Evolutionary conservation across 2,329 filamentous ascomycete genomes (phyloP).

Genomic region (Ramularia endophylla): DNA sequence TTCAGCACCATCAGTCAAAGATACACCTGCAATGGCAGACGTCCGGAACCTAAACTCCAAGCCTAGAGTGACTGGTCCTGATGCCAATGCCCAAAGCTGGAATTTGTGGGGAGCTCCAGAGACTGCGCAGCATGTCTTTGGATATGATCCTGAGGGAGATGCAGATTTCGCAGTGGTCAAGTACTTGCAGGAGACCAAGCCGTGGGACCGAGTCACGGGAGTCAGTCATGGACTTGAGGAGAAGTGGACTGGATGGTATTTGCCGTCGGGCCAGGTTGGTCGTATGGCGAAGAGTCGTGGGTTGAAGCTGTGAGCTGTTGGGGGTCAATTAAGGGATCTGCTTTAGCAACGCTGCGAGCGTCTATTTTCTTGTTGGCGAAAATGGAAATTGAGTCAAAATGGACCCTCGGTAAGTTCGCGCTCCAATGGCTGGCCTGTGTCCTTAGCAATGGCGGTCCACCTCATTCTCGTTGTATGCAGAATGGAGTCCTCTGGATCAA

Average conservation of each 20-base stretch:
- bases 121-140: conserved; percentile 32
- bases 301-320: conserved; percentile 12
- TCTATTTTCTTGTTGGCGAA: no score
- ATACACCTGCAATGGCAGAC: conserved; percentile 20
- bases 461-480: no score
- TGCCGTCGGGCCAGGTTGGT: conserved; percentile 17
- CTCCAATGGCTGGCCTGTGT: no score
- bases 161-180: conserved; percentile 26
- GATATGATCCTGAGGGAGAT: conserved; percentile 34
- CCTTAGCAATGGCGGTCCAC: no score
- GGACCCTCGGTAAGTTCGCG: no score
- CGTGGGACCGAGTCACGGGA: conserved; percentile 25
- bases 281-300: conserved; percentile 13
- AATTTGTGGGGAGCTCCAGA: conserved; percentile 35
- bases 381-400: no score
- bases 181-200: conserved; percentile 19
- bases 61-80: conserved; percentile 12
- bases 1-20: conserved; percentile 5
- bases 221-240: conserved; percentile 25
- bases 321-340: no score
- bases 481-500: no score
- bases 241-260: conserved; percentile 32
- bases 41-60: conserved; percentile 32
- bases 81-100: conserved; percentile 28
- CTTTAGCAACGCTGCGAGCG: no score